Conservation (phyloP, 345 rosid species). For the Gossypium rotundifolium region DNA sequence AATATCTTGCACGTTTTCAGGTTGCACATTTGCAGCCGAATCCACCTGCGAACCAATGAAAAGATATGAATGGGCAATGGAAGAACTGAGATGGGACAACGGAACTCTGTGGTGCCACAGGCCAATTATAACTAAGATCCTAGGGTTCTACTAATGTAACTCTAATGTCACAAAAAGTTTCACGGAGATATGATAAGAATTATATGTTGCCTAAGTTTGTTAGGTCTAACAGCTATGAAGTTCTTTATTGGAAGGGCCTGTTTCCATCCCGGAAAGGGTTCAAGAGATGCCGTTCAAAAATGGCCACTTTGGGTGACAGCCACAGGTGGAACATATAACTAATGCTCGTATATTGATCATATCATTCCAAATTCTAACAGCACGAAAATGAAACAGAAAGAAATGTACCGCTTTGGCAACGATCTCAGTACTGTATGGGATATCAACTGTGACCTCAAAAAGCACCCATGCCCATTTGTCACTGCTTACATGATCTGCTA, state of each 20-base stretch:
- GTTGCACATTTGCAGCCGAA: conserved; percentile 88
- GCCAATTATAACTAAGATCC: not conserved
- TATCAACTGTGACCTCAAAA: conserved; percentile 65
- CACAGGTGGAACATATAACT: not conserved
- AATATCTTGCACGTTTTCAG: conserved; percentile 66
- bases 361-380: not conserved
- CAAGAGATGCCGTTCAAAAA: not conserved
- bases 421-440: conserved; percentile 47
- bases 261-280: not conserved
- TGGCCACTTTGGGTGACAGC: not conserved
- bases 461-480: conserved; percentile 99
- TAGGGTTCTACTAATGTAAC: not conserved
- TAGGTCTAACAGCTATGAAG: no score
- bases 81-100: not conserved
- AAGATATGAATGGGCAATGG: not conserved
- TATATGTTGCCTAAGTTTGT: not conserved
- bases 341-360: not conserved
- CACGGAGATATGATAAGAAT: not conserved
- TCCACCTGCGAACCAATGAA: conserved; percentile 53
- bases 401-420: conserved; percentile 82
- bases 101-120: not conserved
- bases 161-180: not conserved
- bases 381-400: not conserved
- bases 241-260: not conserved
- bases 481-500: conserved; percentile 49